These are phyloP conservation scores for Metschnikowia dekortorum DNA, from an alignment of 805 yeast species.

Conservation along the genomic window DNA sequence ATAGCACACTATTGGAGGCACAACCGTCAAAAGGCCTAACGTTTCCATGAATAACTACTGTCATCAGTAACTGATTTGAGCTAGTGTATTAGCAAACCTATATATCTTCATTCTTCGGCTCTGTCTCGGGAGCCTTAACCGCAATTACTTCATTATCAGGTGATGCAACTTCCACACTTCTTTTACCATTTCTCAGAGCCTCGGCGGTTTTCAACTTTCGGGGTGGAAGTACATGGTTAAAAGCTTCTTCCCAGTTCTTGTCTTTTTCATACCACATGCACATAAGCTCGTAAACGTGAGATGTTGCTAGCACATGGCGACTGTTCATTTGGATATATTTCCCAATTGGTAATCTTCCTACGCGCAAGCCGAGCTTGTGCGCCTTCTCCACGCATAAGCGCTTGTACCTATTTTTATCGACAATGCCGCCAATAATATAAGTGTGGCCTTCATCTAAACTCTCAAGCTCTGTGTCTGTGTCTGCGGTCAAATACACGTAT, in stretches of 20 bases:
- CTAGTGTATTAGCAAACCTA: not conserved
- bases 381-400: constrained; percentile 80
- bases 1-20: not conserved
- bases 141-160: not conserved
- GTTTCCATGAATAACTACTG: not conserved
- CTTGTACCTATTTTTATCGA: constrained; percentile 89
- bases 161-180: not conserved
- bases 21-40: not conserved
- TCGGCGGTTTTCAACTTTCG: constrained; percentile 45
- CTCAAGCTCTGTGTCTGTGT: constrained; percentile 66
- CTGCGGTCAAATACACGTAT: constrained; percentile 77
- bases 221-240: constrained; percentile 81
- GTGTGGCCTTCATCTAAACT: constrained; percentile 65
- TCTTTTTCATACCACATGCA: constrained; percentile 68
- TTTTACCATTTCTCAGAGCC: constrained; percentile 1
- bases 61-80: not conserved
- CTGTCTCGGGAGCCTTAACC: not conserved
- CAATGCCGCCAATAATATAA: constrained; percentile 92
- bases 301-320: constrained; percentile 84
- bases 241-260: constrained; percentile 80
- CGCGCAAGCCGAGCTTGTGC: constrained; percentile 58
- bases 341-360: constrained; percentile 82
- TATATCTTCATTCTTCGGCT: not conserved
- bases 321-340: constrained; percentile 80
- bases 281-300: constrained; percentile 89